phyloP scores from a whole-genome alignment of 495 filamentous ascomycete species.

The Parachaetomium inaequale region DNA sequence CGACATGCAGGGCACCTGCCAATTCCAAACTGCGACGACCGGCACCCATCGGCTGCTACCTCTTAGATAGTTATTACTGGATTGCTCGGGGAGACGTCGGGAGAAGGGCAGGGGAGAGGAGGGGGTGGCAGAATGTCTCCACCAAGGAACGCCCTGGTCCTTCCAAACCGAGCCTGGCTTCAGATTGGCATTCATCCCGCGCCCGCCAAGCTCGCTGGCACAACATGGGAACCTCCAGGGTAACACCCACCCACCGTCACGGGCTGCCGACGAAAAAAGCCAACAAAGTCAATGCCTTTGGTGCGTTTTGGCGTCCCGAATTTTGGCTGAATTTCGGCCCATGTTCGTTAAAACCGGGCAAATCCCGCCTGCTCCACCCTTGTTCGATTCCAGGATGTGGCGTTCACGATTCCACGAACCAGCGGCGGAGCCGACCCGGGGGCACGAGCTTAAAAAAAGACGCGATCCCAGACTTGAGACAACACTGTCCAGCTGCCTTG shows the following conservation, averaged over 20 bases:
- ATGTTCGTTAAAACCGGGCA: constrained; percentile 14
- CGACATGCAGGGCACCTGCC: constrained; percentile 25
- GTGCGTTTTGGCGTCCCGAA: neutral
- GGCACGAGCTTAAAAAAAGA: neutral
- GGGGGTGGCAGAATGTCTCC: constrained; percentile 4
- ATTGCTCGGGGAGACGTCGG: constrained; percentile 10
- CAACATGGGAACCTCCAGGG: constrained; percentile 3
- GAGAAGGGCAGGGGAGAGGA: neutral
- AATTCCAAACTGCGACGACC: constrained; percentile 26
- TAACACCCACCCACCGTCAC: no score
- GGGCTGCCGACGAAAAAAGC: neutral
- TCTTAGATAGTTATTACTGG: no score
- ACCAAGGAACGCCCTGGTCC: neutral
- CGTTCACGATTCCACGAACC: neutral
- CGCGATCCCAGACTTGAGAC: neutral
- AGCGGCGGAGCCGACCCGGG: neutral
- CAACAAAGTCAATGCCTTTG: neutral
- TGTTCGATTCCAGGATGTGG: constrained; percentile 9
- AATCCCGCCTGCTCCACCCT: constrained; percentile 12
- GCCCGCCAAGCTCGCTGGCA: constrained; percentile 1
- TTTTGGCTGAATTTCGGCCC: constrained; percentile 26
- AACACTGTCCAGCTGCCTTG: neutral
- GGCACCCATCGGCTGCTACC: constrained; percentile 19
- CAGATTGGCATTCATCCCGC: neutral
- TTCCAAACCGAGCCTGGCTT: constrained; percentile 6